Evolutionary conservation across 2,329 filamentous ascomycete genomes (phyloP), one percentile per base, ranked within the genome.

Genomic region (Didymellaceae sp.): DNA sequence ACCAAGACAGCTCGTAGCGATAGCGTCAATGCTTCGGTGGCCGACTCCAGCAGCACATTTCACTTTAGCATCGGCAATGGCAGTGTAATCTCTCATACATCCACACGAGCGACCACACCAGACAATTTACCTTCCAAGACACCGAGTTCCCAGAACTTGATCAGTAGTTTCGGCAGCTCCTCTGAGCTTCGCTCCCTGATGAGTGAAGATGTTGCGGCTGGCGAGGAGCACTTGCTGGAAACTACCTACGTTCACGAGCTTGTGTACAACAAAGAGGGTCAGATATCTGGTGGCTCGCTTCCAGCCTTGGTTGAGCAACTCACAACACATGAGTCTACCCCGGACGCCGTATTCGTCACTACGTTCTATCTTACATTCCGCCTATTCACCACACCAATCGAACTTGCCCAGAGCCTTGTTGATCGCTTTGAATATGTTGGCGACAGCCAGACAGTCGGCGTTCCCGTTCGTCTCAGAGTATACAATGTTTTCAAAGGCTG

Each of bases 401-500:
- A 90, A 54, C 84, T 99, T 55, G 89, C 92, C 0, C 84, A 91
- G 68, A 84, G 87, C 4, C 80, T 99, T n/a, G 88, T 95, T 44
- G 88, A 94, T 49, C 87, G 95, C 22, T 99, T 96, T 71, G 90
- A 97, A 52, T 96, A 97, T 62, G 88, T 96, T 28, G 88, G 85
- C 10, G 88, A 94, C 52, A 89, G 87, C 38, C 84, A 86, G 17
- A 82, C 86, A 51, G 83, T 92, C 56, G 86, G 91, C 17, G 83
- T 81, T 2, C 90, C 93, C 0, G 93, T 97, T 17, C 86, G 92
- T 41, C 78, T 99, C 38, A 86, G 94, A 42, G 91, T 97, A 1
- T 97, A 95, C 78, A 97, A 99, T 70, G 87, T 91, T 48, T 91
- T 99, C 80, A 99, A 99, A 74, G 89, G 90, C 32, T 99, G 94